Percentiles rank a stretch among this genome's conserved stretches.
Evolutionary conservation across 495 filamentous ascomycete genomes (phyloP).

Genomic region (Penicillium tannophilum): DNA sequence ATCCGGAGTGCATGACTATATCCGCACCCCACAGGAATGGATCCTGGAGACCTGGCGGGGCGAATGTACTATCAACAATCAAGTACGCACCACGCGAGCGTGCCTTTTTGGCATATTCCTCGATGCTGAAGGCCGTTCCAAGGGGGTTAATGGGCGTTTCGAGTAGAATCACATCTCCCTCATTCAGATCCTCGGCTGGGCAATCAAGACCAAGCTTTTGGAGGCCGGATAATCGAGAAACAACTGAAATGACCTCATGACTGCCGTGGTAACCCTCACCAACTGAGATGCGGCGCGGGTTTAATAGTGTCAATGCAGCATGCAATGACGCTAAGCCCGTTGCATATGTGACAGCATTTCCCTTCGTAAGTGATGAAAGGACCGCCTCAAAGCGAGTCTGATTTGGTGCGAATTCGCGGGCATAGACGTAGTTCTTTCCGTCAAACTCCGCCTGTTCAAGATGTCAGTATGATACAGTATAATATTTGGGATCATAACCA

Average conservation of each 20-base stretch:
- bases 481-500: neutral
- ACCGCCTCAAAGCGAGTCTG: slow-evolving; percentile 77
- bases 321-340: slow-evolving; percentile 83
- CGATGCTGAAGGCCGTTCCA: slow-evolving; percentile 70
- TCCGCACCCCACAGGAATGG: slow-evolving; percentile 77
- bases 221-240: slow-evolving; percentile 67
- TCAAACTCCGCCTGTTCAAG: slow-evolving; percentile 28
- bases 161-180: slow-evolving; percentile 80
- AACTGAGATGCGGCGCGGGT: slow-evolving; percentile 74
- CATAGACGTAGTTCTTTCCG: slow-evolving; percentile 61
- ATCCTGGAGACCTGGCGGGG: slow-evolving; percentile 81
- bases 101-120: slow-evolving; percentile 64
- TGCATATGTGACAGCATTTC: slow-evolving; percentile 67
- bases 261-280: slow-evolving; percentile 84
- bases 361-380: slow-evolving; percentile 66
- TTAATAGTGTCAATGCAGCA: slow-evolving; percentile 69
- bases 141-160: slow-evolving; percentile 87
- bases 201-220: slow-evolving; percentile 62
- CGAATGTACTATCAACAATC: slow-evolving; percentile 87
- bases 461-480: neutral
- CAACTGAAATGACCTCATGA: slow-evolving; percentile 71
- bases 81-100: slow-evolving; percentile 67
- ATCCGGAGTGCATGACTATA: slow-evolving; percentile 81
- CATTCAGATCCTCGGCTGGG: slow-evolving; percentile 48
- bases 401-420: slow-evolving; percentile 70